Evolutionary conservation across 306 rosid species (phyloP).

Genomic region (Acacia acuminata): DNA sequence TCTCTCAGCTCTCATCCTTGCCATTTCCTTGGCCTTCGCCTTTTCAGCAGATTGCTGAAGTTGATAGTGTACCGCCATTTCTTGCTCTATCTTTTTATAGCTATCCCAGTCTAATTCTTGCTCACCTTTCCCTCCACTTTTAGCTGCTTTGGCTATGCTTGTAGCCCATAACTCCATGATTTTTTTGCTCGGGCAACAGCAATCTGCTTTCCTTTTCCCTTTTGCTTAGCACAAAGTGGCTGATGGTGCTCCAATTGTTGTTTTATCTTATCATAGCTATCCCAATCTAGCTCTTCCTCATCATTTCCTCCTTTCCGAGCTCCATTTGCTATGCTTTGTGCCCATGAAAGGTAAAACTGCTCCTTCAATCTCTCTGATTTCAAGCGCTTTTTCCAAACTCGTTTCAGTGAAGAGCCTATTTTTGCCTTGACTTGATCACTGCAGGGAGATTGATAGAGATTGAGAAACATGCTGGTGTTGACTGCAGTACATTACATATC

Average conservation of each 20-base stretch:
- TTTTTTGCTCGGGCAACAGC: constrained; percentile 40
- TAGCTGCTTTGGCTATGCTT: constrained; percentile 72
- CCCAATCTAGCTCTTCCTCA: constrained; percentile 61
- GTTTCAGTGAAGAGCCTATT: constrained; percentile 61
- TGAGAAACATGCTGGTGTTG: constrained; percentile 1
- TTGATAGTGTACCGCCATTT: constrained; percentile 41
- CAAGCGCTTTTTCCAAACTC: constrained; percentile 66
- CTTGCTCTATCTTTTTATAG: constrained; percentile 57
- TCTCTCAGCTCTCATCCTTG: constrained; percentile 51
- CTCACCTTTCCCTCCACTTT: constrained; percentile 65
- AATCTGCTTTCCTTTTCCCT: constrained; percentile 37
- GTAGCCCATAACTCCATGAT: constrained; percentile 32
- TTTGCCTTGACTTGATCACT: constrained; percentile 69
- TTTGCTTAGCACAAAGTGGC: constrained; percentile 36
- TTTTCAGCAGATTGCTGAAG: constrained; percentile 51
- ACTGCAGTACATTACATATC: constrained; percentile 20
- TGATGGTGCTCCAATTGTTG: constrained; percentile 35
- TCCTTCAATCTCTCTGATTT: constrained; percentile 49
- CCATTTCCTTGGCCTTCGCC: constrained; percentile 52
- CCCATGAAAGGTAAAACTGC: constrained; percentile 55
- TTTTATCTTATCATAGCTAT: constrained; percentile 43
- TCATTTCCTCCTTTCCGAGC: constrained; percentile 71
- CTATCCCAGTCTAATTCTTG: constrained; percentile 77
- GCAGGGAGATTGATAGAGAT: constrained; percentile 37
- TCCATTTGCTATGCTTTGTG: constrained; percentile 59